Evolutionary conservation across 495 filamentous ascomycete genomes (phyloP), one percentile per base, ranked within the genome.

Genomic region (Penicillium bovifimosum): DNA sequence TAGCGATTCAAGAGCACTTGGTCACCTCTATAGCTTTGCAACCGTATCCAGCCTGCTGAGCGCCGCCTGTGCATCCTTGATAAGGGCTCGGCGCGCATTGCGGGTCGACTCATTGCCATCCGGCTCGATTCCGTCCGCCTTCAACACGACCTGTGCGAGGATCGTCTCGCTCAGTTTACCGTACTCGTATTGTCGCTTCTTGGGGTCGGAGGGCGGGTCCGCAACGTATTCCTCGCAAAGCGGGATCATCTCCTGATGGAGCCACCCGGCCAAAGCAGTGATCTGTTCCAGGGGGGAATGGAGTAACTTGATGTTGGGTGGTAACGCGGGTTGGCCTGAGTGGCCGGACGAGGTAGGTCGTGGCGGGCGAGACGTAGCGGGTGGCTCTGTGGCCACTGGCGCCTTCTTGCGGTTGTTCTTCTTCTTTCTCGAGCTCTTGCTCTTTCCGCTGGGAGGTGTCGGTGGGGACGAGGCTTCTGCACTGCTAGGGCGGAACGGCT

Each of bases 111-210:
- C 74, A 57, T 92, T 79, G 6, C 80, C 83, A 16, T 85, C 80
- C 3, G 82, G 85, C 49, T 92, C 88, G 24, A 96, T 84, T 11
- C 77, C 85, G 72, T 96, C 91, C 24, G 92, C 75, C 70, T 95
- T 96, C 59, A 98, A 58, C 51, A 96, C 55, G 6, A 92, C 78
- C 64, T 96, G 88, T 44, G 82, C 78, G 75, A 97, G 71, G 47
- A 96, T 86, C 4, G 83, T 88, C 75, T 96, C 93, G 26, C 80
- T 84, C 31, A 96, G 62, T 64, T 81, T 87, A 67, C 86, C 84
- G 54, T 96, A 84, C 56, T 92, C 86, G 35, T 87, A 86, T 16
- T 82, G 81, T 35, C 82, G 75, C 70, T 85, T 85, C 67, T 87
- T 86, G 16, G 66, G 58, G 20, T 96, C 90, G 3, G 58, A 59